Percentiles rank a stretch among this genome's conserved stretches.
Evolutionary conservation across 495 filamentous ascomycete genomes (phyloP).

Genomic region (Talaromyces borbonicus): DNA sequence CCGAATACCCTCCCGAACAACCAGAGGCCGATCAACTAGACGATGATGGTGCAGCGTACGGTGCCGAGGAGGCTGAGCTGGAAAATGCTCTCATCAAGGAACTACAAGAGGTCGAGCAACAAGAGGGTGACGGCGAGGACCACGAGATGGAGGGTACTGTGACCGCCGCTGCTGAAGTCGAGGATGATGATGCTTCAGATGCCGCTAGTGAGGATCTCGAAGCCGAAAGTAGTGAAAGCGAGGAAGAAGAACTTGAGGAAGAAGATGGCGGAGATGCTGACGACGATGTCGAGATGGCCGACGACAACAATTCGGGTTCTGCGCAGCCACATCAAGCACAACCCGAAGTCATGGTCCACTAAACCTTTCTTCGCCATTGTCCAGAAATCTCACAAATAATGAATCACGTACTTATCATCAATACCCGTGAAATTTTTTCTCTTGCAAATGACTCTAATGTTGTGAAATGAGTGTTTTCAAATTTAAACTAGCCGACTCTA

Average conservation of each 20-base stretch:
- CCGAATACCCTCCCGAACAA: constrained; percentile 95
- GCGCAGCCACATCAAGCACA: constrained; percentile 27
- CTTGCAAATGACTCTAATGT: constrained; percentile 7
- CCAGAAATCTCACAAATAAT: not conserved
- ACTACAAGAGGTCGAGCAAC: constrained; percentile 46
- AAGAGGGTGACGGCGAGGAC: constrained; percentile 45
- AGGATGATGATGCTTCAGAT: constrained; percentile 69
- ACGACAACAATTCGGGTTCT: constrained; percentile 33
- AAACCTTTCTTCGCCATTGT: constrained; percentile 6
- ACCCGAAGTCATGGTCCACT: constrained; percentile 46
- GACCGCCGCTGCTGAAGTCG: constrained; percentile 42
- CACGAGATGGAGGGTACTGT: constrained; percentile 78
- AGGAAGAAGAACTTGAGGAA: constrained; percentile 75
- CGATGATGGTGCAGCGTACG: constrained; percentile 79
- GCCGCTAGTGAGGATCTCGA: constrained; percentile 95
- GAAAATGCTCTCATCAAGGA: constrained; percentile 46
- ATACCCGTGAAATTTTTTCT: constrained; percentile 7
- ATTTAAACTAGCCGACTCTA: not conserved
- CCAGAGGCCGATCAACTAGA: constrained; percentile 81
- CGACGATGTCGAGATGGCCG: constrained; percentile 79
- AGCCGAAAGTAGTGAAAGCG: constrained; percentile 76
- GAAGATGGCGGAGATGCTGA: constrained; percentile 60
- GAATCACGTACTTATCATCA: not conserved
- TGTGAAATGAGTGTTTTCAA: constrained; percentile 11
- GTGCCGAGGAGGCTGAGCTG: constrained; percentile 58